Percentiles rank a stretch among this genome's conserved stretches.
phyloP scores from a whole-genome alignment of 352 stramenopile species.

The Paralagenidium karlingii region DNA sequence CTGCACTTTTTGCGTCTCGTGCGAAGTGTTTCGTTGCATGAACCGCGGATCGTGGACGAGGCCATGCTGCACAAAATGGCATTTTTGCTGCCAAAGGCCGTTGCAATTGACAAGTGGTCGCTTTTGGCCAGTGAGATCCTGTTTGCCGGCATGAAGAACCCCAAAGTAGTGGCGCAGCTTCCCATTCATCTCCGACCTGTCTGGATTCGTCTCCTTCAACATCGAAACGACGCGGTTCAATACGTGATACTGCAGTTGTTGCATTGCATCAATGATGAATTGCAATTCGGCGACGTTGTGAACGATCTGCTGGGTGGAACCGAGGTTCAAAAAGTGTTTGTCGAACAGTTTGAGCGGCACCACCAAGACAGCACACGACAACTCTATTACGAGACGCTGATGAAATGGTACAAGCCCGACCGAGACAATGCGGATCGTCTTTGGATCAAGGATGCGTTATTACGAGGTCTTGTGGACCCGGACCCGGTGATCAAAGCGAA shows the following conservation, averaged over 20 bases:
- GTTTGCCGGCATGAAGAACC: constrained; percentile 24
- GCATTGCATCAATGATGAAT: constrained; percentile 14
- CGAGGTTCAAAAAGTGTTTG: constrained; percentile 18
- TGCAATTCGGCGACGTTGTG: constrained; percentile 14
- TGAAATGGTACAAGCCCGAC: constrained; percentile 16
- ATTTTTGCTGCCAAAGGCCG: constrained; percentile 45
- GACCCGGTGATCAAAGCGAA: constrained; percentile 24
- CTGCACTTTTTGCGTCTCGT: constrained; percentile 46
- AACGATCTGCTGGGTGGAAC: too few species aligned
- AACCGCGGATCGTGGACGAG: constrained; percentile 34
- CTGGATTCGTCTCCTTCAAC: constrained; percentile 31
- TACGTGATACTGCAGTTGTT: constrained; percentile 27
- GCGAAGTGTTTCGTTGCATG: constrained; percentile 46
- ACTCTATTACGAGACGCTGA: constrained; percentile 27
- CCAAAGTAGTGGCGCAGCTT: constrained; percentile 15
- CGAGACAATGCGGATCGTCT: constrained; percentile 6
- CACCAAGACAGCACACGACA: constrained; percentile 18
- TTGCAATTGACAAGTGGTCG: constrained; percentile 45
- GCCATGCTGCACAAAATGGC: constrained; percentile 61
- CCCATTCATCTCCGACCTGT: constrained; percentile 36
- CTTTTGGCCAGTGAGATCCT: constrained; percentile 30
- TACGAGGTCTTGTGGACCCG: constrained; percentile 33
- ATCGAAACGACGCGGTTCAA: constrained; percentile 37
- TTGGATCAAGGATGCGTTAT: constrained; percentile 17
- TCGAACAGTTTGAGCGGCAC: constrained; percentile 21